Conservation (phyloP, 352 stramenopile genomes). For the Phytophthora podocarpi region DNA sequence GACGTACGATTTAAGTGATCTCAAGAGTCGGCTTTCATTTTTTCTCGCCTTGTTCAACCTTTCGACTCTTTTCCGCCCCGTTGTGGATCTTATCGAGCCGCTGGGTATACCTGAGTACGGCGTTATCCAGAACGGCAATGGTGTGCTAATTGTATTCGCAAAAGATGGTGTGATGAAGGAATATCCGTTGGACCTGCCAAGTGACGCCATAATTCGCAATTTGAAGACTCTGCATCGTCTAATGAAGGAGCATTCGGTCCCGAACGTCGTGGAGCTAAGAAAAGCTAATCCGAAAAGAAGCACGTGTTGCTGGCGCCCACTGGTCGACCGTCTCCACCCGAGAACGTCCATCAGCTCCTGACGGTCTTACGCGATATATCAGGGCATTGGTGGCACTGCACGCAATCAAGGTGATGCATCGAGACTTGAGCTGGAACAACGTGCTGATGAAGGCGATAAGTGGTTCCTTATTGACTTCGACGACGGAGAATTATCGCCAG, state of each 20-base stretch:
- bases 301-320: conserved; percentile 8
- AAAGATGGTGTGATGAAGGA: conserved; percentile 16
- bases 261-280: conserved; percentile 21
- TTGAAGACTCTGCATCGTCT: conserved; percentile 2
- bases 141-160: conserved; percentile 12
- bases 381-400: conserved; percentile 11
- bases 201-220: conserved; percentile 8
- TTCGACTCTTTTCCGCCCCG: conserved; percentile 23
- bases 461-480: conserved; percentile 18
- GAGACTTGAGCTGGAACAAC: conserved; percentile 23
- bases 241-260: conserved; percentile 9
- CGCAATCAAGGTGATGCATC: conserved; percentile 19
- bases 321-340: conserved; percentile 4
- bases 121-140: conserved; percentile 4
- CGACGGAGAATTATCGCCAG: conserved; percentile 1
- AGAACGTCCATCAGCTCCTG: conserved; percentile 7
- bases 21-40: conserved; percentile 20
- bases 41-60: conserved; percentile 36
- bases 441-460: conserved; percentile 20
- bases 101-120: conserved; percentile 7
- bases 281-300: conserved; percentile 5
- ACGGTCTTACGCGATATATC: conserved; percentile 11
- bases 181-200: conserved; percentile 9
- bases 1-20: conserved; percentile 23
- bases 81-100: conserved; percentile 13